These are phyloP conservation scores for Coniella lustricola DNA, from an alignment of 2,329 filamentous ascomycete species.

Conservation along the genomic window DNA sequence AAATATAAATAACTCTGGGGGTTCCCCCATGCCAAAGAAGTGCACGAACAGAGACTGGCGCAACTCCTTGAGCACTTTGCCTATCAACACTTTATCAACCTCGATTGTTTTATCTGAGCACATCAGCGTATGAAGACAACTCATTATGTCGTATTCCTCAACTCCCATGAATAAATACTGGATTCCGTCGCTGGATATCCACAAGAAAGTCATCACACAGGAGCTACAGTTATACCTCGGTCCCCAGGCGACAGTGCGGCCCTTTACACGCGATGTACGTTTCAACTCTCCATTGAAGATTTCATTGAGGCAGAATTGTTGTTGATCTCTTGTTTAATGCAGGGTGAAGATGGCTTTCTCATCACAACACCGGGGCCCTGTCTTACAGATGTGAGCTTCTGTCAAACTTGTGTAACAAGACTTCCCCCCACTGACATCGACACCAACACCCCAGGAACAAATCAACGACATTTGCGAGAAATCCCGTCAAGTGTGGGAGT, in stretches of 20 bases:
- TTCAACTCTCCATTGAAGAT: slow-evolving; percentile 21
- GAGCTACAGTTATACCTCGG: slow-evolving; percentile 53
- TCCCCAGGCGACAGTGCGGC: slow-evolving; percentile 49
- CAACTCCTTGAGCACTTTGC: too few relatives aligned
- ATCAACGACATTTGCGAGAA: slow-evolving; percentile 56
- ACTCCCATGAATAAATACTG: slow-evolving; percentile 50
- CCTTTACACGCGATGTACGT: slow-evolving; percentile 49
- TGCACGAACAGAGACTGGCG: too few relatives aligned
- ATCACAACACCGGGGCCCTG: slow-evolving; percentile 52
- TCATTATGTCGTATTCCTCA: slow-evolving; percentile 22
- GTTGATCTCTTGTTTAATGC: slow-evolving; percentile 11
- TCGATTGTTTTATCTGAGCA: too few relatives aligned
- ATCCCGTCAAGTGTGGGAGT: slow-evolving; percentile 52
- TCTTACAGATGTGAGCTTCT: slow-evolving; percentile 48
- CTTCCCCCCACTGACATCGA: slow-evolving; percentile 14
- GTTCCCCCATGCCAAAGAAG: too few relatives aligned
- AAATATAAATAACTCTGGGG: too few relatives aligned
- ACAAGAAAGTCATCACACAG: slow-evolving; percentile 53
- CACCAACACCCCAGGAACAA: slow-evolving; percentile 42
- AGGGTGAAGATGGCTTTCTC: slow-evolving; percentile 56
- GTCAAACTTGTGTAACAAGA: not conserved
- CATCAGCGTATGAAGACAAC: too few relatives aligned
- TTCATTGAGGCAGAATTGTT: not conserved
- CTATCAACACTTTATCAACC: too few relatives aligned
- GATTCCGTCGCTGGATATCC: slow-evolving; percentile 53